These are phyloP conservation scores for Botryosphaeria dothidea DNA, from an alignment of 2,329 filamentous ascomycete genomes.

Conservation along the genomic window DNA sequence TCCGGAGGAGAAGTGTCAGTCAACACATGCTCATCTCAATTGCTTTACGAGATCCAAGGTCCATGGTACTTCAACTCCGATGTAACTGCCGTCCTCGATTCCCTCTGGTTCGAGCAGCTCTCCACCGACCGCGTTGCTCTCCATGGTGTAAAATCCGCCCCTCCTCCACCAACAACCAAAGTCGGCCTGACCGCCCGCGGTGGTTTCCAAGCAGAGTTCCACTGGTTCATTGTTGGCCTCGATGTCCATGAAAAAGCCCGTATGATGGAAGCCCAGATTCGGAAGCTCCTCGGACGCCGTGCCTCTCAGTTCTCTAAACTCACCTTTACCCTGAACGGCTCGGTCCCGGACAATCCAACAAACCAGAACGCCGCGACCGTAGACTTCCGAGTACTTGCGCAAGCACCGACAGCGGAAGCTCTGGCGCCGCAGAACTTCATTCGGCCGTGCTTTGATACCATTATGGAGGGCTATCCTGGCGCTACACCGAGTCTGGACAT, in stretches of 20 bases:
- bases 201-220: constrained; percentile 49
- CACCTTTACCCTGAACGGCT: constrained; percentile 44
- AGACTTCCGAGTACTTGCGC: constrained; percentile 48
- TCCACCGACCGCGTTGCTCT: constrained; percentile 52
- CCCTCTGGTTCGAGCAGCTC: constrained; percentile 55
- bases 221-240: constrained; percentile 47
- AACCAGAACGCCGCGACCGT: constrained; percentile 54
- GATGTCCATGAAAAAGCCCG: constrained; percentile 47
- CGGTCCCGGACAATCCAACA: constrained; percentile 38
- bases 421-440: constrained; percentile 41
- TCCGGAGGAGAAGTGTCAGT: constrained; percentile 24
- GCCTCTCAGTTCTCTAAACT: constrained; percentile 38
- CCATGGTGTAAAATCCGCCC: constrained; percentile 44
- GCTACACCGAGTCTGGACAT: constrained; percentile 43
- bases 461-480: constrained; percentile 48
- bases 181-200: constrained; percentile 48
- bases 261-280: constrained; percentile 43
- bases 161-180: constrained; percentile 44
- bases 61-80: constrained; percentile 60
- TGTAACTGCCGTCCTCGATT: constrained; percentile 54
- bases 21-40: constrained; percentile 23
- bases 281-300: constrained; percentile 37
- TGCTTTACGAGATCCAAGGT: constrained; percentile 35
- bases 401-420: constrained; percentile 44
- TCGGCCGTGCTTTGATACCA: constrained; percentile 42